Conservation (phyloP, 140 eudicot genomes). For the Cichorium intybus region DNA sequence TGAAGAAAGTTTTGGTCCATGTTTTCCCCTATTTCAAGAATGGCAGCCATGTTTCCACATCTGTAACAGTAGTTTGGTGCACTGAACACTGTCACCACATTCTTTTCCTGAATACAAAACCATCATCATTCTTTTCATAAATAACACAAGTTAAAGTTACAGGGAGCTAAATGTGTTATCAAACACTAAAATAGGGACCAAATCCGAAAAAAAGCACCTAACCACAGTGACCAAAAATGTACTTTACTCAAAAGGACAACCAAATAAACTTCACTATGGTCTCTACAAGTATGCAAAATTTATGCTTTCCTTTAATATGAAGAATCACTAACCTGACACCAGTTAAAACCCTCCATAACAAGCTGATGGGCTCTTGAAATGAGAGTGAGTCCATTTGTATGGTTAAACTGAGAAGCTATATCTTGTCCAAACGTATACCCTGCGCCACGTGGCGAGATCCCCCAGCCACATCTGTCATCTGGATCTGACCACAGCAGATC, state of each 20-base stretch:
- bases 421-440: conserved; percentile 71
- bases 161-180: no score
- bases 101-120: conserved; percentile 40
- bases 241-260: no score
- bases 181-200: no score
- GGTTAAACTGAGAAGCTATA: conserved; percentile 58
- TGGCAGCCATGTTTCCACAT: conserved; percentile 69
- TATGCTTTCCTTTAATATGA: background rate
- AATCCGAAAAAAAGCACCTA: no score
- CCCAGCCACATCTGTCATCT: conserved; percentile 72
- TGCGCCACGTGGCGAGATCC: conserved; percentile 67
- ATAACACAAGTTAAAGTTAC: no score
- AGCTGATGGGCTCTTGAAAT: conserved; percentile 71
- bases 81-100: conserved; percentile 72
- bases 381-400: conserved; percentile 56
- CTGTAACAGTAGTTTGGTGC: conserved; percentile 64
- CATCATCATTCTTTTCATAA: background rate
- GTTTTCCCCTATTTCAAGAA: conserved; percentile 69
- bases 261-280: no score
- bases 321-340: conserved; percentile 57
- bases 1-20: conserved; percentile 82
- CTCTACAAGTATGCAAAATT: no score
- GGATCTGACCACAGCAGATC: conserved; percentile 70
- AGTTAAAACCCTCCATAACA: conserved; percentile 65
- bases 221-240: no score